A percentile compares a stretch with the other conserved stretches of the same genome.
Evolutionary conservation across 345 rosid species (phyloP).

Genomic region (Citrus maxima): DNA sequence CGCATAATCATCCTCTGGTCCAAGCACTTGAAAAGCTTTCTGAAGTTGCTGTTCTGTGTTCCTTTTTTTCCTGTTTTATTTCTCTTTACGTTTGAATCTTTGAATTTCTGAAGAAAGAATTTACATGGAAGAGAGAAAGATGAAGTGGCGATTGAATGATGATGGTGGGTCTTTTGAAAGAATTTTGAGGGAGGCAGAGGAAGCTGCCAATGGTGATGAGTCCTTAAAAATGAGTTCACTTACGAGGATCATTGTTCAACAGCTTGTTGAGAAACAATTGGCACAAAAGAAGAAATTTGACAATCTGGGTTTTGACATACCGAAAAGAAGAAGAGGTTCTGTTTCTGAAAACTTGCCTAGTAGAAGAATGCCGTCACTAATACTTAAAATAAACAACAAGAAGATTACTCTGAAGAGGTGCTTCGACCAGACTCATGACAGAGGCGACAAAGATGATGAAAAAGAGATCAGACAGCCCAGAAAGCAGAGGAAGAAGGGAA

Average conservation of each 20-base stretch:
- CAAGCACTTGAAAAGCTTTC: too few species aligned
- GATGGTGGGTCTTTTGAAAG: neutral
- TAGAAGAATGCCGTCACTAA: too few species aligned
- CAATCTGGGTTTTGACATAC: neutral
- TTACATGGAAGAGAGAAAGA: neutral
- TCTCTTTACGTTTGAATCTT: too few species aligned
- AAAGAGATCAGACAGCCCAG: neutral
- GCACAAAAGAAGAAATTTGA: too few species aligned
- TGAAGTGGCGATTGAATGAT: neutral
- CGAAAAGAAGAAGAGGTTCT: neutral
- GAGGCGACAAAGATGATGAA: constrained; percentile 20
- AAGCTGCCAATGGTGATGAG: neutral
- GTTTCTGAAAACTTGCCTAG: too few species aligned
- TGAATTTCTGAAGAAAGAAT: too few species aligned
- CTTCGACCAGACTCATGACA: constrained; percentile 7
- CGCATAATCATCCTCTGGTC: too few species aligned
- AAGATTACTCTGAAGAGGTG: neutral
- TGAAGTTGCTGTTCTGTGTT: too few species aligned
- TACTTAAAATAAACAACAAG: neutral
- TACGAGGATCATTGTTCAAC: neutral
- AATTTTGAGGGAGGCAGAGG: neutral
- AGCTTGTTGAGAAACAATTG: neutral
- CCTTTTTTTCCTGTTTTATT: too few species aligned
- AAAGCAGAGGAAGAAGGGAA: neutral
- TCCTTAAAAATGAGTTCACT: neutral